phyloP scores from a whole-genome alignment of 495 filamentous ascomycete species.

The Friedmanniomyces simplex region DNA sequence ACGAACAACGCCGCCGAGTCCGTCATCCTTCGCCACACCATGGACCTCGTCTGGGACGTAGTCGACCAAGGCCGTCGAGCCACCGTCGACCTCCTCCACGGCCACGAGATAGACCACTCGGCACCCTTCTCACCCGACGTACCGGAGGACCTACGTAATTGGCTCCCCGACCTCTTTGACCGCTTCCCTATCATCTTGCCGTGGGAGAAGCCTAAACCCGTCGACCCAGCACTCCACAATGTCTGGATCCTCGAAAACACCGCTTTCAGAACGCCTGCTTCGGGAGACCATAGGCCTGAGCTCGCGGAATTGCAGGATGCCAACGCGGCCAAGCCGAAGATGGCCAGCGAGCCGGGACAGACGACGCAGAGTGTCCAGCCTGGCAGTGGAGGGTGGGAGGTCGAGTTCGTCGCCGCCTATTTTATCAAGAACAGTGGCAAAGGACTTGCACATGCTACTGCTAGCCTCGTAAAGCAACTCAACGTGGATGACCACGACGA shows the following conservation, averaged over 20 bases:
- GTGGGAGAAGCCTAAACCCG: constrained; percentile 19
- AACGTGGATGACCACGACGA: constrained; percentile 53
- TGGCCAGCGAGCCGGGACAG: background rate
- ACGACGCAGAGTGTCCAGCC: background rate
- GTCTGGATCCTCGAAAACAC: constrained; percentile 92
- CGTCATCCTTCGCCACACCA: background rate
- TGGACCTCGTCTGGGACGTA: constrained; percentile 12
- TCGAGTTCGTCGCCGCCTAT: constrained; percentile 69
- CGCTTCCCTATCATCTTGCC: constrained; percentile 19
- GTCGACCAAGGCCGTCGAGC: constrained; percentile 10
- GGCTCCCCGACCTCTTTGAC: constrained; percentile 21
- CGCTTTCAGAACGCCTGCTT: constrained; percentile 48
- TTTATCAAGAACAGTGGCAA: constrained; percentile 61
- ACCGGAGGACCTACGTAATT: constrained; percentile 13
- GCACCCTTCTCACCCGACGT: constrained; percentile 19
- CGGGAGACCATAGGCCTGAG: constrained; percentile 9
- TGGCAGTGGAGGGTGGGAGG: constrained; percentile 48
- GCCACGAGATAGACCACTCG: constrained; percentile 10
- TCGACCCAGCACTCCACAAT: constrained; percentile 45
- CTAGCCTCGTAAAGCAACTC: constrained; percentile 58
- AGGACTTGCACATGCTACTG: constrained; percentile 55
- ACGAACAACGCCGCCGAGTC: no score
- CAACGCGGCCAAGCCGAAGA: constrained; percentile 10
- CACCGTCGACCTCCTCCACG: constrained; percentile 11
- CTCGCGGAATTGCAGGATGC: constrained; percentile 11